phyloP scores from a whole-genome alignment of 768 basidiomycete species.

The Mycena olivaceomarginata region DNA sequence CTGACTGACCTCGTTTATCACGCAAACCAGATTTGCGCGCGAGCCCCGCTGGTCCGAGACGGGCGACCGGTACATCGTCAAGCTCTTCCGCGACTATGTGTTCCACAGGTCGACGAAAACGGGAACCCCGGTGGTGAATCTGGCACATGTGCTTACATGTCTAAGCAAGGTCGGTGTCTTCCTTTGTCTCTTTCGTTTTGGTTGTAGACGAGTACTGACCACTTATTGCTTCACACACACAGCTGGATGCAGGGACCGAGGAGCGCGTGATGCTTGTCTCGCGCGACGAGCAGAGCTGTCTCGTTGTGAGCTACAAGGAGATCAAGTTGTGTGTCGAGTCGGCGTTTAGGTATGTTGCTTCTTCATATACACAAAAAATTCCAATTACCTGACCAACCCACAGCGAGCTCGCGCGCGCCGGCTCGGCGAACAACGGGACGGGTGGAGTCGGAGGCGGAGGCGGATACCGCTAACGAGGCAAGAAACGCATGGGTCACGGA shows the following conservation, averaged over 20 bases:
- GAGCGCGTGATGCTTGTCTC: constrained; percentile 97
- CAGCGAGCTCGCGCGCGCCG: constrained; percentile 70
- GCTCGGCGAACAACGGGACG: constrained; percentile 25
- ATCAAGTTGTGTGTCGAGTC: constrained; percentile 90
- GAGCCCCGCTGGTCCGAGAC: constrained; percentile 99
- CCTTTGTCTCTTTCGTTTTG: background rate
- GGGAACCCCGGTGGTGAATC: constrained; percentile 92
- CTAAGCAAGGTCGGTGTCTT: constrained; percentile 84
- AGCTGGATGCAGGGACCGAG: constrained; percentile 96
- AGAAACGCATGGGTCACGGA: too few species aligned
- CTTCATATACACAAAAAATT: background rate
- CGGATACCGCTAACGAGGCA: constrained; percentile 33
- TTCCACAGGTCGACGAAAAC: constrained; percentile 97
- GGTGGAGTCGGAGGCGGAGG: background rate
- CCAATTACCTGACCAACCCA: background rate
- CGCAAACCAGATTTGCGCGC: constrained; percentile 85
- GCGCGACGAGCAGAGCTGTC: constrained; percentile 96
- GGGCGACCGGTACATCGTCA: constrained; percentile 97
- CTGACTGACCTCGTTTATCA: background rate
- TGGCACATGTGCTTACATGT: constrained; percentile 93
- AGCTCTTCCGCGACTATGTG: constrained; percentile 98
- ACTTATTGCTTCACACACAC: background rate
- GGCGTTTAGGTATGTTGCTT: constrained; percentile 82
- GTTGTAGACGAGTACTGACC: too few species aligned
- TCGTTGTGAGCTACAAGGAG: constrained; percentile 95